Evolutionary conservation across 2,329 filamentous ascomycete genomes (phyloP).

Genomic region (Fusarium decemcellulare): DNA sequence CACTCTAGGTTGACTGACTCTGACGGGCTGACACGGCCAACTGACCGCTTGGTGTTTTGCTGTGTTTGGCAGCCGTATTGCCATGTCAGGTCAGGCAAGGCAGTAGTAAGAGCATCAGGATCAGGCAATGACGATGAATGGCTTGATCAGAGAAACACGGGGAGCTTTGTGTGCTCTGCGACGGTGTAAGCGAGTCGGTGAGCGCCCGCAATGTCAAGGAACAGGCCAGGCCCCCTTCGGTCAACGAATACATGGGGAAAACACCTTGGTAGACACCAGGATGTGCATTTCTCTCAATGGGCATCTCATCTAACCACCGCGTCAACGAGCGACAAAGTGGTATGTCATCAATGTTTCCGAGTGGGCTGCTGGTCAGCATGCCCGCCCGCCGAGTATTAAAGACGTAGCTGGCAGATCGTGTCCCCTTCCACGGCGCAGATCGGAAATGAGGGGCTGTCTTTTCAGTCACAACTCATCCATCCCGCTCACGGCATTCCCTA

Average conservation of each 20-base stretch:
- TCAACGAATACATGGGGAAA: slow-evolving; percentile 27
- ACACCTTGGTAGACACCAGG: slow-evolving; percentile 17
- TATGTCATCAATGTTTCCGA: slow-evolving; percentile 13
- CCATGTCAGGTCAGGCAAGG: slow-evolving; percentile 22
- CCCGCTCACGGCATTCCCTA: not conserved
- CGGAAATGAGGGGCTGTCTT: slow-evolving; percentile 30
- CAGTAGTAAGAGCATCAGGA: slow-evolving; percentile 24
- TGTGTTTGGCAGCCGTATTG: slow-evolving; percentile 15
- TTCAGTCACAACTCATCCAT: not conserved
- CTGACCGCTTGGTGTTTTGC: slow-evolving; percentile 33
- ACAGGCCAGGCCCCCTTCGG: slow-evolving; percentile 16
- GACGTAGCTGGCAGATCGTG: slow-evolving; percentile 35
- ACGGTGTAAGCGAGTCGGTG: slow-evolving; percentile 29
- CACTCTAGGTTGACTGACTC: slow-evolving; percentile 29
- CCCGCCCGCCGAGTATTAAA: not conserved
- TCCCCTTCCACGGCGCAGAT: slow-evolving; percentile 36
- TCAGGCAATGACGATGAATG: slow-evolving; percentile 38
- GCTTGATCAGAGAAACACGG: slow-evolving; percentile 35
- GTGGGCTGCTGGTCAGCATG: not conserved
- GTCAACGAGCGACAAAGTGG: not conserved
- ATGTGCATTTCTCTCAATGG: slow-evolving; percentile 5
- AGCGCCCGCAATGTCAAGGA: slow-evolving; percentile 14
- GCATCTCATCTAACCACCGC: slow-evolving; percentile 25
- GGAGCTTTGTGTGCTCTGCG: slow-evolving; percentile 13
- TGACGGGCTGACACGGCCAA: not conserved